Conservation (phyloP, 768 basidiomycete genomes). For the Tulasnella sp. region DNA sequence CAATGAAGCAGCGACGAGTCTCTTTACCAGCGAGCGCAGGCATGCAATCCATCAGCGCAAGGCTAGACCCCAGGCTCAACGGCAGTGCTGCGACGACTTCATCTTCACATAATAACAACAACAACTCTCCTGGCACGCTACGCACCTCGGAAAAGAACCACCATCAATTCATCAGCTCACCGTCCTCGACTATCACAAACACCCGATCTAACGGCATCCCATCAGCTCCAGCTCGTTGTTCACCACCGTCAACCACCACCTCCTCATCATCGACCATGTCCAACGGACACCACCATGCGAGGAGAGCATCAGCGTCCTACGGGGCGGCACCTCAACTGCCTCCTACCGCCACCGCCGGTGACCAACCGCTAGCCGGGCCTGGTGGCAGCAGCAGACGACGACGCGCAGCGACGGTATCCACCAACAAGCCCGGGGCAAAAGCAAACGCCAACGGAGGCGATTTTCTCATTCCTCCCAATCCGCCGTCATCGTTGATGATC, state of each 20-base stretch:
- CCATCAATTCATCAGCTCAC: neutral
- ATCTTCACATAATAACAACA: constrained; percentile 2
- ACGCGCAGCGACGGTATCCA: constrained; percentile 1
- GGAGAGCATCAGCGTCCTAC: neutral
- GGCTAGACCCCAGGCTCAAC: neutral
- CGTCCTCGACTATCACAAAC: neutral
- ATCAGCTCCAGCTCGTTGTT: neutral
- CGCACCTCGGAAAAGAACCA: neutral
- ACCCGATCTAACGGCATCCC: neutral
- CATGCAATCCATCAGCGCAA: neutral
- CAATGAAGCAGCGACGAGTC: constrained; percentile 13
- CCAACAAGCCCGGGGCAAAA: neutral
- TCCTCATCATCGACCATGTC: neutral
- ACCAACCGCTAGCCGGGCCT: neutral
- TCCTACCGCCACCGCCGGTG: neutral
- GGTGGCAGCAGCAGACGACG: neutral
- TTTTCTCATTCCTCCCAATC: neutral
- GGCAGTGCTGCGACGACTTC: neutral
- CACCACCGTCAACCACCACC: neutral
- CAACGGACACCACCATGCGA: neutral
- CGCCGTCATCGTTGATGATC: neutral
- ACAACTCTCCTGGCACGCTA: neutral
- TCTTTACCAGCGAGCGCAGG: constrained; percentile 5
- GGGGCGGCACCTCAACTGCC: neutral
- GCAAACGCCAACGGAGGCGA: neutral